Percentiles rank a stretch among this genome's conserved stretches.
These are phyloP conservation scores for Boeremia lycopersici DNA, from an alignment of 2,329 filamentous ascomycete genomes.

Conservation along the genomic window DNA sequence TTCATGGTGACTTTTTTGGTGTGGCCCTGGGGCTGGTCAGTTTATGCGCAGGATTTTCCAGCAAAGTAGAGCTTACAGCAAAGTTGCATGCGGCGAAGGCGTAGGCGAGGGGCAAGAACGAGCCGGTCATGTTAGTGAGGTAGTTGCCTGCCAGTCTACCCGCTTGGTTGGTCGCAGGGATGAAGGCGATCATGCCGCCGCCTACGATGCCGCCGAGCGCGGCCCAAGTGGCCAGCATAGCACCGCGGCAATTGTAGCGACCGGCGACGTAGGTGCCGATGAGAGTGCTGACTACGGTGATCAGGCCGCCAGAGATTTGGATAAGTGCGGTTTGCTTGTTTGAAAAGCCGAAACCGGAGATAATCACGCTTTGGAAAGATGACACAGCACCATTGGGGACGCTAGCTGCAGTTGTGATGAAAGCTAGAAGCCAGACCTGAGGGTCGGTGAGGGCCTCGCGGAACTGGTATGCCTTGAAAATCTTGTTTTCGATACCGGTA, in stretches of 20 bases:
- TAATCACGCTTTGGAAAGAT: slow-evolving; percentile 31
- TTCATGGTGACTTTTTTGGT: slow-evolving; percentile 64
- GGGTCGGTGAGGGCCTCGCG: slow-evolving; percentile 54
- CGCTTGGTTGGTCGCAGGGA: slow-evolving; percentile 19
- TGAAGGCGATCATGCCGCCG: slow-evolving; percentile 28
- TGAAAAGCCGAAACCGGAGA: slow-evolving; percentile 33
- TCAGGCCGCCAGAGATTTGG: slow-evolving; percentile 31
- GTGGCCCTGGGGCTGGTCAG: slow-evolving; percentile 19
- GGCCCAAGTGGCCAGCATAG: slow-evolving; percentile 25
- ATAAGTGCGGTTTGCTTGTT: slow-evolving; percentile 42
- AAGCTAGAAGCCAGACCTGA: slow-evolving; percentile 45
- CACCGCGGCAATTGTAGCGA: slow-evolving; percentile 30
- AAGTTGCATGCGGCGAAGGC: slow-evolving; percentile 56
- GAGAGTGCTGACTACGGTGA: slow-evolving; percentile 32
- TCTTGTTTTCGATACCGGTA: slow-evolving; percentile 58
- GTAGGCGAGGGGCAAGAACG: slow-evolving; percentile 39
- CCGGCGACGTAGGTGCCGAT: slow-evolving; percentile 31
- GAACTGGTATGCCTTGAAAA: slow-evolving; percentile 54
- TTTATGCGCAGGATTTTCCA: slow-evolving; percentile 12
- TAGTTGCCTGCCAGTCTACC: slow-evolving; percentile 46
- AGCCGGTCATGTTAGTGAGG: slow-evolving; percentile 53
- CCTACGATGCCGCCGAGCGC: slow-evolving; percentile 30
- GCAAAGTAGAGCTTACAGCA: slow-evolving; percentile 42
- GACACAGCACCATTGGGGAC: slow-evolving; percentile 49
- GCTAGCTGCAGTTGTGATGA: slow-evolving; percentile 38